phyloP scores from a whole-genome alignment of 106 monocot genomes.

The Acanthochlamys bracteata region DNA sequence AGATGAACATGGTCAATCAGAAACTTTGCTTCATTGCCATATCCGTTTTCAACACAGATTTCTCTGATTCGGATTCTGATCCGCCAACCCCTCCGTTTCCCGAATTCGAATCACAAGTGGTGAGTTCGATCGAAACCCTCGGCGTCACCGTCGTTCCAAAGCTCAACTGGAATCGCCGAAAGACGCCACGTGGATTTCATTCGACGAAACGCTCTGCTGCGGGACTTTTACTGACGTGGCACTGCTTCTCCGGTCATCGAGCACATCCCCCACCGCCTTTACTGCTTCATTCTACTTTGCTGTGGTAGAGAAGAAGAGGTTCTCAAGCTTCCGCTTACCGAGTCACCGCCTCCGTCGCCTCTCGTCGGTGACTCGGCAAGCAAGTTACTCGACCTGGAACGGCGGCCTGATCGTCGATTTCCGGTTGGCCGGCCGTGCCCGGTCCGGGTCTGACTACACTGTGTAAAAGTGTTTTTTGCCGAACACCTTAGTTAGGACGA shows the following conservation, averaged over 20 bases:
- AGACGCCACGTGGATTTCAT: slow-evolving; percentile 72
- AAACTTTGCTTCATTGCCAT: slow-evolving; percentile 52
- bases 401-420: too few species aligned
- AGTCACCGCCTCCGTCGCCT: too few species aligned
- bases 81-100: slow-evolving; percentile 37
- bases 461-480: too few species aligned
- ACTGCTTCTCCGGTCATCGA: slow-evolving; percentile 78
- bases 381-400: too few species aligned
- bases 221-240: slow-evolving; percentile 60
- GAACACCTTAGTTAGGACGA: too few species aligned
- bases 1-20: background rate
- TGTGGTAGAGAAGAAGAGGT: too few species aligned
- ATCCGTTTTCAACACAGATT: slow-evolving; percentile 41
- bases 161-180: slow-evolving; percentile 95
- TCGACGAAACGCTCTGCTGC: slow-evolving; percentile 57
- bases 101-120: slow-evolving; percentile 43
- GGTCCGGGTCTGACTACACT: too few species aligned
- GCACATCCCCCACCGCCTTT: too few species aligned
- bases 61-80: slow-evolving; percentile 18
- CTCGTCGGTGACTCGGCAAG: too few species aligned
- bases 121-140: slow-evolving; percentile 39
- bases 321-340: too few species aligned
- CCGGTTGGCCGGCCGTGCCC: too few species aligned
- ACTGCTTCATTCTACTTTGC: too few species aligned
- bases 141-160: slow-evolving; percentile 86